Evolutionary conservation across 108 stramenopile genomes (phyloP), one percentile per base, ranked within the genome.

Genomic region (Skeletonema potamos): DNA sequence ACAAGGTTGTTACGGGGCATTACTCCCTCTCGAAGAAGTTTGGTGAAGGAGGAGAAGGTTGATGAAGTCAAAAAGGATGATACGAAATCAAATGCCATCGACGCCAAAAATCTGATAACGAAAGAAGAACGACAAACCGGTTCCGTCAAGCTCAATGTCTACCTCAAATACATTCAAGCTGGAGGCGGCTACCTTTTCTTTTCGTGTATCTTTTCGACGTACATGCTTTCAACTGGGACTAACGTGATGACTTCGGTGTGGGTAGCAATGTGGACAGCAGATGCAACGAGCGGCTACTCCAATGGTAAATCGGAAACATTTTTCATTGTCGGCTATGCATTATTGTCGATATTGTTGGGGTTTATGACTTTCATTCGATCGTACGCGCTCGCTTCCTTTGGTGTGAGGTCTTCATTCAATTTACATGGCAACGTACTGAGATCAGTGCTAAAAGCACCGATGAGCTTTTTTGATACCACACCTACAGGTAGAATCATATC

Each of bases 391-490:
- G 89, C 87, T 37, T 51, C 72, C 2, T 87, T 92, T 59, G 89
- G 86, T 2, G 84, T 93, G 30, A 73, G 66, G 13, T 90, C 92
- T 3, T 75, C 88, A 5, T 66, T 68, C 46, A 81, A 58, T 57
- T 72, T 84, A 37, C 91, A 90, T 64, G 75, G 79, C 28, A 56
- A 80, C 33, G 82, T 84, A 66, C 73, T 88, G 27, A 62, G 68
- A 9, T 86, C 85, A 9, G 86, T 98, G 10, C 59, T 98, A 33
- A 60, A 77, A 27, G 96, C 96, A 12, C 96, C 96, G 2, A 88
- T 95, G 82, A 69, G 72, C 12, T 97, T 95, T 76, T 97, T 96
- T 72, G 98, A 98, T 68, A 87, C 92, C 18, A 97, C 95, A 0
- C 98, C 98, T 3, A 79, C 95, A 4, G 98, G 98, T 12, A 79